Evolutionary conservation across 768 basidiomycete genomes (phyloP).

Genomic region (Filobasidium floriforme): DNA sequence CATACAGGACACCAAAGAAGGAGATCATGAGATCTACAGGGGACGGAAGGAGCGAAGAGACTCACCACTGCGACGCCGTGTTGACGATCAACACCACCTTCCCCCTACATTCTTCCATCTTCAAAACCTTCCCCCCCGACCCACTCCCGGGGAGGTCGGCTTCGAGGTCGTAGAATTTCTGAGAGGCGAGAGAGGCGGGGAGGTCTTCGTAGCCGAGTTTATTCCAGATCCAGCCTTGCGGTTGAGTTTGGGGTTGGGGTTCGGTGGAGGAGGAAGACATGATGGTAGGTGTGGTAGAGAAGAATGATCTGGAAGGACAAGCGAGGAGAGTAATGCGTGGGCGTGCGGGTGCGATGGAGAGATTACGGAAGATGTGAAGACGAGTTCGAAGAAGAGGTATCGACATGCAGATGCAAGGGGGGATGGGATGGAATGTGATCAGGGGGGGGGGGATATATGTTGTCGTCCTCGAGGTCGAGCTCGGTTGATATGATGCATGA

Average conservation of each 20-base stretch:
- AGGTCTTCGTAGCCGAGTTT: slow-evolving; percentile 39
- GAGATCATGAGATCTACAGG: not conserved
- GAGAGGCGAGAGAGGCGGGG: slow-evolving; percentile 24
- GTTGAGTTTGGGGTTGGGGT: not conserved
- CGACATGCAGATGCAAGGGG: no score
- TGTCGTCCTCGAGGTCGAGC: no score
- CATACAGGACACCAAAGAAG: no score
- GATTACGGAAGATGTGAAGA: no score
- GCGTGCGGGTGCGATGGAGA: no score
- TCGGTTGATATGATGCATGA: no score
- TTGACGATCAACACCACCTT: slow-evolving; percentile 47
- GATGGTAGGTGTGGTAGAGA: not conserved
- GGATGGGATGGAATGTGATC: no score
- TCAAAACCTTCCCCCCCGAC: slow-evolving; percentile 33
- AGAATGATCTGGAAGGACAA: not conserved
- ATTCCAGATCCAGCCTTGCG: slow-evolving; percentile 18
- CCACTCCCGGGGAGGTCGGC: no score
- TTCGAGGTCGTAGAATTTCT: slow-evolving; percentile 42
- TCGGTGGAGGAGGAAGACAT: not conserved
- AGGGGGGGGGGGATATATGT: no score
- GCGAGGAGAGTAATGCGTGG: not conserved
- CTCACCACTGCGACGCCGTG: slow-evolving; percentile 45
- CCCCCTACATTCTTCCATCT: slow-evolving; percentile 41
- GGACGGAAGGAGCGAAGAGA: slow-evolving; percentile 10
- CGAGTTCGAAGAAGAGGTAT: no score